phyloP scores from a whole-genome alignment of 805 yeast species.

The Candida gorgasii region DNA sequence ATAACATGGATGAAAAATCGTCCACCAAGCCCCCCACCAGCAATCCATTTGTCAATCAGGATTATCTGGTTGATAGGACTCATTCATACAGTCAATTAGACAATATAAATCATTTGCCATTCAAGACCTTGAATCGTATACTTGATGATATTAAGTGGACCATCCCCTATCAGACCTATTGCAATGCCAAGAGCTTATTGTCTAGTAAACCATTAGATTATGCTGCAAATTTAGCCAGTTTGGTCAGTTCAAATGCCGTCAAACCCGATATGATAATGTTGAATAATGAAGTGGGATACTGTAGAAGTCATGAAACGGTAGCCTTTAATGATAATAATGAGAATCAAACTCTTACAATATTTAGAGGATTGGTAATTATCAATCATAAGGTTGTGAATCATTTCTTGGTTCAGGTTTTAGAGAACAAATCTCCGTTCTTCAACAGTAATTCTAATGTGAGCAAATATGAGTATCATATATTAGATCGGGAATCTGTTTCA shows the following conservation, averaged over 20 bases:
- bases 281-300: slow-evolving; percentile 34
- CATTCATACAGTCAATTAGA: slow-evolving; percentile 15
- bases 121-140: slow-evolving; percentile 68
- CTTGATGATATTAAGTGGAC: slow-evolving; percentile 58
- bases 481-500: slow-evolving; percentile 25
- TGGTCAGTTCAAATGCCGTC: slow-evolving; percentile 11
- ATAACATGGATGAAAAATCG: slow-evolving; percentile 1
- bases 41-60: slow-evolving; percentile 17
- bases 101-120: slow-evolving; percentile 27
- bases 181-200: slow-evolving; percentile 22
- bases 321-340: slow-evolving; percentile 20
- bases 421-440: slow-evolving; percentile 21
- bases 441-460: slow-evolving; percentile 15
- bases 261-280: slow-evolving; percentile 29
- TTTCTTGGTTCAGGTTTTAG: slow-evolving; percentile 31
- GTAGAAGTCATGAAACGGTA: slow-evolving; percentile 23
- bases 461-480: slow-evolving; percentile 39
- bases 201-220: slow-evolving; percentile 39
- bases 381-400: slow-evolving; percentile 23
- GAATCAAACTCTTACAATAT: slow-evolving; percentile 20
- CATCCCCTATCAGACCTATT: slow-evolving; percentile 19
- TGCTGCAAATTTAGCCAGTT: slow-evolving; percentile 21
- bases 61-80: slow-evolving; percentile 8
- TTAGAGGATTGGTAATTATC: slow-evolving; percentile 35
- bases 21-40: not conserved